phyloP scores from a whole-genome alignment of 78 protist genomes.

The Dictyostelium brefeldianum region DNA sequence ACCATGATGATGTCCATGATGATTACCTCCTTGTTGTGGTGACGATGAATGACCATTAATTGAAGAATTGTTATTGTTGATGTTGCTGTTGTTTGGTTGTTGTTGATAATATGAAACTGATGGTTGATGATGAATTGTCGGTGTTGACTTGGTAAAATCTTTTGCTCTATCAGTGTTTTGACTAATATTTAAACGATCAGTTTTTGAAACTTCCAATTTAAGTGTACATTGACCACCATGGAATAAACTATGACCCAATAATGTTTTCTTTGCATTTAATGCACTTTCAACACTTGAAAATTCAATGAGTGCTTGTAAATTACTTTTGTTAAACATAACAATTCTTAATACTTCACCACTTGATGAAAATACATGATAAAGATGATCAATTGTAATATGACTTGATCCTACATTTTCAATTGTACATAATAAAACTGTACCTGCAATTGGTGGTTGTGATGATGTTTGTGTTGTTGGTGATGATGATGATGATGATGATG shows the following conservation, averaged over 20 bases:
- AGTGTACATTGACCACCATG: slow-evolving; percentile 80
- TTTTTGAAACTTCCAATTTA: slow-evolving; percentile 81
- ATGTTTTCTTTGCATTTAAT: slow-evolving; percentile 59
- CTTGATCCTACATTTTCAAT: slow-evolving; percentile 46
- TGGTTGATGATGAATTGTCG: background rate
- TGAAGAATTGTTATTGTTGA: slow-evolving; percentile 16
- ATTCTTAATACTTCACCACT: slow-evolving; percentile 73
- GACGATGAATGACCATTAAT: background rate
- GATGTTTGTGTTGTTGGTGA: background rate
- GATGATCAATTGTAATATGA: slow-evolving; percentile 43
- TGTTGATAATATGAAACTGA: slow-evolving; percentile 9
- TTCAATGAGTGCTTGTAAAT: slow-evolving; percentile 83
- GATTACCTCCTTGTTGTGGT: slow-evolving; percentile 2
- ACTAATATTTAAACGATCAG: slow-evolving; percentile 59
- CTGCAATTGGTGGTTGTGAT: slow-evolving; percentile 15
- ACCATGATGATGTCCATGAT: background rate
- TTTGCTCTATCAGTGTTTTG: slow-evolving; percentile 64
- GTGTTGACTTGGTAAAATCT: slow-evolving; percentile 45
- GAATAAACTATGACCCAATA: slow-evolving; percentile 43
- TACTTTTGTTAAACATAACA: slow-evolving; percentile 58
- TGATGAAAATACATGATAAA: slow-evolving; percentile 31
- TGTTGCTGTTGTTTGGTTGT: slow-evolving; percentile 14
- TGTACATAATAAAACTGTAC: slow-evolving; percentile 50
- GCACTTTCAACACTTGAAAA: slow-evolving; percentile 61
- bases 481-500: too few relatives aligned